A percentile compares a stretch with the other conserved stretches of the same genome.
Evolutionary conservation across 192 early-diverging fungal genomes (phyloP).

Genomic region (Haplosporangium gracile): DNA sequence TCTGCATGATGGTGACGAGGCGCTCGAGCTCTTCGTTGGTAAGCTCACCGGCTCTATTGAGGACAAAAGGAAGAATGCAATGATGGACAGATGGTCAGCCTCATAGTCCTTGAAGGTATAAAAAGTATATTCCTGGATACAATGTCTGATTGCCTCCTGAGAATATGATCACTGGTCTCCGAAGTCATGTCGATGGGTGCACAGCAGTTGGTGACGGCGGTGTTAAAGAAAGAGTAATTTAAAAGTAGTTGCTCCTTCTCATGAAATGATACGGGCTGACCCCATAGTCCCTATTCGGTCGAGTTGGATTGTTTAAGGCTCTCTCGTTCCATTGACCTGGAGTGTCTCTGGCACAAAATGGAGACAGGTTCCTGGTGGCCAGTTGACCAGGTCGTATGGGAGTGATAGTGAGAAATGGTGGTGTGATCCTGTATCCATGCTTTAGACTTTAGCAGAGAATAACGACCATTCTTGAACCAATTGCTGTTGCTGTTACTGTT

Average conservation of each 20-base stretch:
- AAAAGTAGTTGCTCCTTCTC: too few species aligned
- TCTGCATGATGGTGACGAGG: constrained; percentile 98
- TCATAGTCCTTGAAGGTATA: too few species aligned
- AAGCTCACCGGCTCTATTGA: constrained; percentile 92
- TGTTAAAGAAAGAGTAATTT: too few species aligned
- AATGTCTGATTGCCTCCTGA: background rate
- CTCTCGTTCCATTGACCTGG: too few species aligned
- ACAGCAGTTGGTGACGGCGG: too few species aligned
- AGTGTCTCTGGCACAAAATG: background rate
- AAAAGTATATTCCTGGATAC: background rate
- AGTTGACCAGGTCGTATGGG: background rate
- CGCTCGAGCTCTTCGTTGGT: constrained; percentile 98
- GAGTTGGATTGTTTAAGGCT: too few species aligned
- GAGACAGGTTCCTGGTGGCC: background rate
- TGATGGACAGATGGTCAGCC: background rate
- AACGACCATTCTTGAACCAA: background rate
- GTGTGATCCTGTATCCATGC: background rate
- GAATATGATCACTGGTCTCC: too few species aligned
- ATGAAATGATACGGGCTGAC: too few species aligned
- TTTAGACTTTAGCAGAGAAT: background rate
- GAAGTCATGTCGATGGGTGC: too few species aligned
- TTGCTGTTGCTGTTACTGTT: background rate
- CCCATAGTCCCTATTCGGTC: too few species aligned
- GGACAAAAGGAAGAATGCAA: background rate
- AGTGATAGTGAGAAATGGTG: background rate